Evolutionary conservation across 441 rosid genomes (phyloP).

Genomic region (Arabidopsis hybrid): DNA sequence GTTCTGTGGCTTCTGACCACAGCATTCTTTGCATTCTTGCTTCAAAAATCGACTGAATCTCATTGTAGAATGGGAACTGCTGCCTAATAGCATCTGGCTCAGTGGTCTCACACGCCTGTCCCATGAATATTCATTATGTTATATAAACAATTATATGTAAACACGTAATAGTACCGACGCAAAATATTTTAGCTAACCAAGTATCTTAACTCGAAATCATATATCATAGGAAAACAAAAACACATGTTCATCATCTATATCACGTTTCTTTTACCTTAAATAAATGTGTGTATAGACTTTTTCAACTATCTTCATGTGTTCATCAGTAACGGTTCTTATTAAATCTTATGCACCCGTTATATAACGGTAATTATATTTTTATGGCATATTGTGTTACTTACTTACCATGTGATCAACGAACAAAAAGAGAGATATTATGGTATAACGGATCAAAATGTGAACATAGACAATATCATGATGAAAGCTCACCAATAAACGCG

Average conservation of each 20-base stretch:
- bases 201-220: slow-evolving; percentile 2
- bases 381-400: not conserved
- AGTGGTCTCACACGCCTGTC: slow-evolving; percentile 79
- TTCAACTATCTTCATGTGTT: slow-evolving; percentile 9
- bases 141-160: not conserved
- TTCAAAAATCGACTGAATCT: slow-evolving; percentile 71
- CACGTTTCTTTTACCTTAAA: not conserved
- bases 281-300: slow-evolving; percentile 8
- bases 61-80: slow-evolving; percentile 83
- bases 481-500: slow-evolving; percentile 33
- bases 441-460: slow-evolving; percentile 40
- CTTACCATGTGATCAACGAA: slow-evolving; percentile 28
- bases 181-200: not conserved
- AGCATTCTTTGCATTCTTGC: slow-evolving; percentile 76
- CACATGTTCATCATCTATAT: not conserved
- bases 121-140: slow-evolving; percentile 15
- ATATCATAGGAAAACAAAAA: not conserved
- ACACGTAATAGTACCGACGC: not conserved
- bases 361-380: slow-evolving; percentile 20
- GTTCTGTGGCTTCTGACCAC: slow-evolving; percentile 83
- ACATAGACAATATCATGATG: slow-evolving; percentile 26
- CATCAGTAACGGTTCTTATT: slow-evolving; percentile 16
- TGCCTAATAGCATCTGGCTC: slow-evolving; percentile 79
- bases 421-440: slow-evolving; percentile 1
- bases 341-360: slow-evolving; percentile 31